A percentile compares a stretch with the other conserved stretches of the same genome.
These are phyloP conservation scores for Kernera saxatilis DNA, from an alignment of 345 rosid species.

Conservation along the genomic window DNA sequence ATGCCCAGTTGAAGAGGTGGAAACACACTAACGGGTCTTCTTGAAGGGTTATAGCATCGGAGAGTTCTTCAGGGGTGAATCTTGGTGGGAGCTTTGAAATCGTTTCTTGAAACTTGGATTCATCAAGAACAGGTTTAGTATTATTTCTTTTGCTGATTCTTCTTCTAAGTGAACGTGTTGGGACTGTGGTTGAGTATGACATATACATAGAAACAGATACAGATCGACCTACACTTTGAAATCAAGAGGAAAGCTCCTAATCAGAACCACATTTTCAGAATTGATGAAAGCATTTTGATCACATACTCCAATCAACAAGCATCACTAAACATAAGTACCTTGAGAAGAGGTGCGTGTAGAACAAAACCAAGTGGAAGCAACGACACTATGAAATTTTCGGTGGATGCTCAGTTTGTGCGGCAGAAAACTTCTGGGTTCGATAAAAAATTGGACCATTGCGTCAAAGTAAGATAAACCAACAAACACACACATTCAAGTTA, in stretches of 20 bases:
- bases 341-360: constrained; percentile 44
- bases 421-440: constrained; percentile 29
- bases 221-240: not conserved
- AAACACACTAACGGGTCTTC: constrained; percentile 68
- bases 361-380: constrained; percentile 41
- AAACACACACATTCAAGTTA: not conserved
- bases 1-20: constrained; percentile 80
- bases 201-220: constrained; percentile 15
- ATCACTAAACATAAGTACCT: constrained; percentile 34
- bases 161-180: constrained; percentile 55
- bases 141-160: constrained; percentile 51
- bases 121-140: constrained; percentile 48
- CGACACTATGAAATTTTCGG: constrained; percentile 38
- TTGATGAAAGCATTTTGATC: not conserved
- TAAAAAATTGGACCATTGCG: not conserved
- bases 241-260: not conserved
- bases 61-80: constrained; percentile 64
- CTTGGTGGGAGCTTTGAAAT: constrained; percentile 62
- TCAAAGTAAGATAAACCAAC: not conserved
- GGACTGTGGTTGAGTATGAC: constrained; percentile 44
- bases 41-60: constrained; percentile 46
- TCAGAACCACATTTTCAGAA: not conserved
- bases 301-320: not conserved
- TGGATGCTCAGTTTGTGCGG: constrained; percentile 49
- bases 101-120: constrained; percentile 42